Evolutionary conservation across 2,329 filamentous ascomycete genomes (phyloP), one percentile per base, ranked within the genome.

Genomic region (Aspergillus sp.): DNA sequence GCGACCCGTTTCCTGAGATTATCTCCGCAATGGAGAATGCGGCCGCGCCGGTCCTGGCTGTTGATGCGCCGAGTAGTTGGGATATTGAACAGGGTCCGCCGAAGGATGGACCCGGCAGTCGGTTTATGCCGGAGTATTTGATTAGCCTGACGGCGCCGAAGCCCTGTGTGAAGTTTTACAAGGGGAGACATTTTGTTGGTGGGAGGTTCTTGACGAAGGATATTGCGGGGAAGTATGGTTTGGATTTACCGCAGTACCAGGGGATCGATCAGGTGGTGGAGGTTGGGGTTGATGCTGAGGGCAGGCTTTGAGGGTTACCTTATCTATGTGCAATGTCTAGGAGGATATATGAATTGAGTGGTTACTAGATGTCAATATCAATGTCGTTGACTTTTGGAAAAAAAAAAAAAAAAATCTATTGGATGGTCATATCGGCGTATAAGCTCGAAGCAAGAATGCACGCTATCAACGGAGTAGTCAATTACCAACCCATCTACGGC

Each of bases 41-140:
- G 5, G 82, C 82, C 24, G 69, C 95, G 7, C 90, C 92, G 0
- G 89, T 98, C 0, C 88, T 95, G 3, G 89, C 91, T 3, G 90
- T 99, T 20, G 95, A 99, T 76, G 92, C 91, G 6, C 95, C 95
- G 1, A 96, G 91, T 33, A 95, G 90, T 2, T 99, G 95, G 95
- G 87, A 95, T 73, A 96, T 99, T 56, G 90, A 96, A 69, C 80
- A 81, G 11, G 95, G 95, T 0, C 93, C 93, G 8, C 92, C 93
- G 11, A 77, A 81, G 52, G 84, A 86, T 1, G 93, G 91, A 0
- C 82, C 90, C 0, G 93, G 92, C 1, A 88, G 88, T 67, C 86
- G 82, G 4, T 98, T 96, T 70, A 87, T 90, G 78, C 95, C 95
- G 63, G 80, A 83, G 34, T 87, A 88, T 19, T 79, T 99, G 57